Conservation (phyloP, 345 rosid genomes). For the Capsella bursapastoris region DNA sequence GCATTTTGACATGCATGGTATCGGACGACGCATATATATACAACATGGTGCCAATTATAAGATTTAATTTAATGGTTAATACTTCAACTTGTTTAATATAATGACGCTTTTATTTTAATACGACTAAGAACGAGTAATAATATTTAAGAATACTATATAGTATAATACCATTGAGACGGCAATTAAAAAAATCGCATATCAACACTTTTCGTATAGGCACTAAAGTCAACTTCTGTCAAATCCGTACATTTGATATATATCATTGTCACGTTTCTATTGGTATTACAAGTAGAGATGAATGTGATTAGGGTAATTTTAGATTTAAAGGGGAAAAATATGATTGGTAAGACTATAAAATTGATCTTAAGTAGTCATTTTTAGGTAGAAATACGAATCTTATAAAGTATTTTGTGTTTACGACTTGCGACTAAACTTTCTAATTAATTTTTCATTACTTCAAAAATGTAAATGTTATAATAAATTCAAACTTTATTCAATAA, state of each 20-base stretch:
- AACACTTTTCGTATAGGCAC: conserved; percentile 3
- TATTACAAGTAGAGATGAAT: neutral
- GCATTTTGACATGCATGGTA: conserved; percentile 38
- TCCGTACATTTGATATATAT: neutral
- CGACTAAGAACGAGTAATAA: conserved; percentile 15
- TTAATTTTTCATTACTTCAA: neutral
- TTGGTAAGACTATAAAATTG: neutral
- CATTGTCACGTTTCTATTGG: neutral
- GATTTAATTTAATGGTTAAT: neutral
- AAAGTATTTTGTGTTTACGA: neutral
- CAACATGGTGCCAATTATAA: conserved; percentile 33
- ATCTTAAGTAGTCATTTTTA: neutral
- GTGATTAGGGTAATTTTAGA: neutral
- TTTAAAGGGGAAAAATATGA: neutral
- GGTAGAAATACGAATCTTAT: neutral
- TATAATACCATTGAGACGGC: conserved; percentile 28
- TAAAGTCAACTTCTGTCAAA: conserved; percentile 38
- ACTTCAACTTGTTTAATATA: conserved; percentile 28
- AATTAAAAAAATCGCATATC: conserved; percentile 28
- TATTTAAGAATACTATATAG: neutral
- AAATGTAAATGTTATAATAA: neutral
- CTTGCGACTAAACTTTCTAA: neutral
- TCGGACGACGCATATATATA: conserved; percentile 2
- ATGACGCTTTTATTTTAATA: conserved; percentile 11
- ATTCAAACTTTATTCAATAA: conserved; percentile 22